These are phyloP conservation scores for Aureobasidium sp. DNA, from an alignment of 2,329 filamentous ascomycete species.

Conservation along the genomic window DNA sequence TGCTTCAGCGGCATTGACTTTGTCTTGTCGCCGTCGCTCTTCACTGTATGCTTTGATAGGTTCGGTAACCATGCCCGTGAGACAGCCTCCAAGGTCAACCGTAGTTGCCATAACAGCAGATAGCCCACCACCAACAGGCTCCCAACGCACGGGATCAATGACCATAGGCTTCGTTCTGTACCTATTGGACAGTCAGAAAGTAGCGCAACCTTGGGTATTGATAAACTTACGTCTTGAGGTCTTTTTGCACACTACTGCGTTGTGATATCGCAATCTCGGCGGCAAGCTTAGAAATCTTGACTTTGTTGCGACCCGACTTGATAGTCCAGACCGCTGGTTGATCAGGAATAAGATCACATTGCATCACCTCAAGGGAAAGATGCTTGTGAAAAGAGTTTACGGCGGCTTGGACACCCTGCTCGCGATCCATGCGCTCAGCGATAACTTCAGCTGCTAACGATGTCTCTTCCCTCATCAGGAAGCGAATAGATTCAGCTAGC, in stretches of 20 bases:
- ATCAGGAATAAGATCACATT: slow-evolving; percentile 61
- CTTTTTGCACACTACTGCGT: slow-evolving; percentile 62
- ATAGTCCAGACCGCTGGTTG: slow-evolving; percentile 68
- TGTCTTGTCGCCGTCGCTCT: background rate
- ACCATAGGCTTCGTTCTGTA: background rate
- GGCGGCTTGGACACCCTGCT: slow-evolving; percentile 34
- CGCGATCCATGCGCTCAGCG: slow-evolving; percentile 32
- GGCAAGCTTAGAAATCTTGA: background rate
- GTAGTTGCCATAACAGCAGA: slow-evolving; percentile 30
- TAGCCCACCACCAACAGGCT: background rate
- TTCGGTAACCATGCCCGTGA: background rate
- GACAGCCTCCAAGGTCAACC: slow-evolving; percentile 61
- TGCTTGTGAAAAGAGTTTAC: slow-evolving; percentile 39
- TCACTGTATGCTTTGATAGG: background rate
- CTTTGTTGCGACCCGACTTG: slow-evolving; percentile 48
- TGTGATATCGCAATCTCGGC: slow-evolving; percentile 40
- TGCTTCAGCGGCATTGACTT: too few relatives aligned
- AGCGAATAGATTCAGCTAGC: slow-evolving; percentile 38
- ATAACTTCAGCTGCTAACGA: slow-evolving; percentile 30
- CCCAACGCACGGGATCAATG: background rate
- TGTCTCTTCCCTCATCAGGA: slow-evolving; percentile 33
- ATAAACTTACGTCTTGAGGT: slow-evolving; percentile 46
- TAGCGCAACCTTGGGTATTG: too few relatives aligned
- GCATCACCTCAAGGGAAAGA: slow-evolving; percentile 55
- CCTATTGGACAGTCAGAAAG: background rate